Base-by-base conservation (phyloP, 352 stramenopile genomes). In the Pythium brassicae region DNA sequence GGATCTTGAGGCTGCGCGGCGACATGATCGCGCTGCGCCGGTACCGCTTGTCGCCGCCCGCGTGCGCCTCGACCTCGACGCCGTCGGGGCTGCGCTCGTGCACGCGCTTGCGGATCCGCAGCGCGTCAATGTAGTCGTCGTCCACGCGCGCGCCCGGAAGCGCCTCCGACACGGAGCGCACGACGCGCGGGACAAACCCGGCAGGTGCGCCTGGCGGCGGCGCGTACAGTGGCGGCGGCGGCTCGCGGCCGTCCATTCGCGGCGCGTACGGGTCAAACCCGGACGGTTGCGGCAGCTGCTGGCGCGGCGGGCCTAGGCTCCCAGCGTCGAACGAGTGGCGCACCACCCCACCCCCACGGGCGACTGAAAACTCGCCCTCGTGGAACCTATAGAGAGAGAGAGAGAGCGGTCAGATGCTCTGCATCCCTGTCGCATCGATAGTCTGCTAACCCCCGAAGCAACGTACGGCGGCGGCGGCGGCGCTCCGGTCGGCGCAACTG, bases 261-360 rank as follows among this genome's bases (percentile, higher is more conserved):
- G 40, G 40, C n/a, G 43, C 27, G 43, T 63, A 63, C 59, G 57
- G 49, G 22, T 70, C 62, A 19, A 63, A 50, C 6, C 32, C 32
- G 14, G 49, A 35, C 6, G 49, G 45, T 14, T 42, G 50, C 22
- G 46, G 52, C 10, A 46, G 55, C 12, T 64, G 57, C 20, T 54
- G 59, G 1, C 37, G 59, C 4, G 56, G 59, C 7, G 59, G 42
- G 2, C 76, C 76, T 1, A 92, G 55, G 53, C 72, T 86, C 12
- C 83, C 83, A 5, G 66, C 78, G 37, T 89, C 83, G 48, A 89
- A 89, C 25, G 80, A 90, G 53, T 92, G 82, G 22, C 76, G 66
- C 39, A 87, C 70, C 2, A 55, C 42, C 2, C 32, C 32, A 25
- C 48, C 48, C 26, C 1, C 73, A 69, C 35, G 75, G 69, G 15